phyloP scores from a whole-genome alignment of 352 stramenopile species.

The Phytophthora ohioensis region DNA sequence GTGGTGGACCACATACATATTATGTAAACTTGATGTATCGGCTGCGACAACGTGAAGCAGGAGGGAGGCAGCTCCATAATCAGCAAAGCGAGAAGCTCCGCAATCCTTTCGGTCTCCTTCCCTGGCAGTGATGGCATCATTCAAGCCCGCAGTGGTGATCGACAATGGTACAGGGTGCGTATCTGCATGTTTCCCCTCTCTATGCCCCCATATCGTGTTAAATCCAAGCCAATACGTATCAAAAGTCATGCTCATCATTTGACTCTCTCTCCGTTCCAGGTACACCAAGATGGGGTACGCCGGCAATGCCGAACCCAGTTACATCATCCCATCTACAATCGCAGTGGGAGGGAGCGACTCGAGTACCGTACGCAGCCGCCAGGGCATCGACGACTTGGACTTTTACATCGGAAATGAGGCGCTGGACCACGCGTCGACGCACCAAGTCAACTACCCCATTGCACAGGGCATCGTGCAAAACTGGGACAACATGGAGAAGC shows the following conservation, averaged over 20 bases:
- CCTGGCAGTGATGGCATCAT: slow-evolving; percentile 57
- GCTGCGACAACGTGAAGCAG: slow-evolving; percentile 37
- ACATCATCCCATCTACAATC: slow-evolving; percentile 96
- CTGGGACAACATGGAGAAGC: slow-evolving; percentile 96
- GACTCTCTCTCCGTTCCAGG: slow-evolving; percentile 37
- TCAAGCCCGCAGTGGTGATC: slow-evolving; percentile 95
- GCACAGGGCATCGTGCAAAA: slow-evolving; percentile 93
- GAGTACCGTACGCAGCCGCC: slow-evolving; percentile 80
- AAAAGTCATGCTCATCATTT: neutral
- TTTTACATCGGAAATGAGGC: slow-evolving; percentile 97
- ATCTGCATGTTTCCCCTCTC: neutral
- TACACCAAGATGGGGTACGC: slow-evolving; percentile 98
- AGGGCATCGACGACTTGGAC: slow-evolving; percentile 95
- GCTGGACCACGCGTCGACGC: slow-evolving; percentile 88
- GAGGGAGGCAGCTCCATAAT: slow-evolving; percentile 39
- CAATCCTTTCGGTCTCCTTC: slow-evolving; percentile 12
- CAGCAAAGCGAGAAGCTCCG: slow-evolving; percentile 35
- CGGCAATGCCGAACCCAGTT: slow-evolving; percentile 94
- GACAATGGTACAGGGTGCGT: slow-evolving; percentile 96
- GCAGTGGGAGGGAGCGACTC: slow-evolving; percentile 75
- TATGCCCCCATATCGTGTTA: neutral
- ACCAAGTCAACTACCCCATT: slow-evolving; percentile 94
- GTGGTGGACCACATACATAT: neutral
- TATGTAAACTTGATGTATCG: slow-evolving; percentile 15
- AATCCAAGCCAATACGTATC: neutral